Conservation (phyloP, 2,329 filamentous ascomycete species). For the Lasiodiplodia sp. region DNA sequence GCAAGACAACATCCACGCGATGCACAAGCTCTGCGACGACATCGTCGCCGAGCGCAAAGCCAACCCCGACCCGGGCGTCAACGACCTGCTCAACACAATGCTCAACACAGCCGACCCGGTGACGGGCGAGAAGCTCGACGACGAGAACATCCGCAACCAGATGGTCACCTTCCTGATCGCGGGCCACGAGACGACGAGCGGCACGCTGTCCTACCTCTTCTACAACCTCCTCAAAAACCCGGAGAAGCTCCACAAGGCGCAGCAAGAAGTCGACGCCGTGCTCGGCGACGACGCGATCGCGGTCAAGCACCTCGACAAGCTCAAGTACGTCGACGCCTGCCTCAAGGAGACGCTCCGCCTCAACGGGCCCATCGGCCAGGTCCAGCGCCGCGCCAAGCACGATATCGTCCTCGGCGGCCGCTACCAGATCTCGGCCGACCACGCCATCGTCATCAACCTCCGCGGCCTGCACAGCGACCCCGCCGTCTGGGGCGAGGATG, state of each 20-base stretch:
- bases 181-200: slow-evolving; percentile 61
- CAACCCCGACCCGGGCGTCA: slow-evolving; percentile 61
- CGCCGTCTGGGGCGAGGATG: slow-evolving; percentile 40
- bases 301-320: slow-evolving; percentile 67
- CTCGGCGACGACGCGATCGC: slow-evolving; percentile 54
- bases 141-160: slow-evolving; percentile 29
- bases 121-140: slow-evolving; percentile 16
- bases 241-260: slow-evolving; percentile 22
- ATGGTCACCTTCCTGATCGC: slow-evolving; percentile 32
- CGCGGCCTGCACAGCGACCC: slow-evolving; percentile 44
- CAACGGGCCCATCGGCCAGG: slow-evolving; percentile 58
- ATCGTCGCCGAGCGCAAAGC: slow-evolving; percentile 66
- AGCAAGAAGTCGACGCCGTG: slow-evolving; percentile 1
- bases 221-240: slow-evolving; percentile 67
- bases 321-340: slow-evolving; percentile 58
- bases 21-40: slow-evolving; percentile 47
- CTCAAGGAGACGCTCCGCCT: slow-evolving; percentile 58
- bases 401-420: slow-evolving; percentile 50
- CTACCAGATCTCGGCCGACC: slow-evolving; percentile 64
- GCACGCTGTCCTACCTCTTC: slow-evolving; percentile 70
- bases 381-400: slow-evolving; percentile 51
- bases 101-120: slow-evolving; percentile 69
- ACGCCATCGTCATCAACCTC: slow-evolving; percentile 60
- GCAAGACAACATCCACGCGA: slow-evolving; percentile 56
- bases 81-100: slow-evolving; percentile 75